Evolutionary conservation across 495 filamentous ascomycete species (phyloP), one percentile per base, ranked within the genome.

Genomic region (Eremomyces bilateralis): DNA sequence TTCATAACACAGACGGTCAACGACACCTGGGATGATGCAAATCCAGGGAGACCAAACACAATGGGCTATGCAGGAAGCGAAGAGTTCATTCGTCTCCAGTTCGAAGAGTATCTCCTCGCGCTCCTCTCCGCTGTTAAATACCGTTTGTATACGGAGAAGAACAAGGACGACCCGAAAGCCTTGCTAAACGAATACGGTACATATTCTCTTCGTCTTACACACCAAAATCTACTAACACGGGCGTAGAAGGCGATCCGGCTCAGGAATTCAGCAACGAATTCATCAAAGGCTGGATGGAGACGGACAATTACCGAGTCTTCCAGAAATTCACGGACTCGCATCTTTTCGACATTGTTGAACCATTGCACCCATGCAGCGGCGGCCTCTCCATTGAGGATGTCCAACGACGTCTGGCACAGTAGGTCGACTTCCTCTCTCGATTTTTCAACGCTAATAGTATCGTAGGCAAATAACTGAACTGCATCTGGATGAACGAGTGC

Each of bases 21-120:
- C 45, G 84, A 94, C 38, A 93, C 84, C 1, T 97, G 88, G 88
- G 85, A 95, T 54, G 80, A 91, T 25, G 60, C 69, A 4, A 83
- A 95, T 53, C 88, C 88, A 4, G 63, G 71, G 33, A 69, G 77
- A 28, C 88, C 88, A 12, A 92, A 83, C 44, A 92, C 82, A 4
- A 76, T 91, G 61, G 85, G 84, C 13, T 97, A 93, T 49, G 76
- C 81, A 44, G 88, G 88, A 34, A 93, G 84, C 39, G 88, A 97
- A 58, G 90, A 95, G 49, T 95, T 94, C 51, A 95, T 97, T 46
- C 70, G 88, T 15, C 68, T 95, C 4, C 88, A 97, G 46, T 97
- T 97, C 40, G 88, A 97, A 59, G 90, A 95, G 50, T 97, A 97
- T 46, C 63, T 95, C 13, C 63, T 95, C 4, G 82, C 85, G 1